phyloP scores from a whole-genome alignment of 2,329 filamentous ascomycete species.

The Rosellinia necatrix region DNA sequence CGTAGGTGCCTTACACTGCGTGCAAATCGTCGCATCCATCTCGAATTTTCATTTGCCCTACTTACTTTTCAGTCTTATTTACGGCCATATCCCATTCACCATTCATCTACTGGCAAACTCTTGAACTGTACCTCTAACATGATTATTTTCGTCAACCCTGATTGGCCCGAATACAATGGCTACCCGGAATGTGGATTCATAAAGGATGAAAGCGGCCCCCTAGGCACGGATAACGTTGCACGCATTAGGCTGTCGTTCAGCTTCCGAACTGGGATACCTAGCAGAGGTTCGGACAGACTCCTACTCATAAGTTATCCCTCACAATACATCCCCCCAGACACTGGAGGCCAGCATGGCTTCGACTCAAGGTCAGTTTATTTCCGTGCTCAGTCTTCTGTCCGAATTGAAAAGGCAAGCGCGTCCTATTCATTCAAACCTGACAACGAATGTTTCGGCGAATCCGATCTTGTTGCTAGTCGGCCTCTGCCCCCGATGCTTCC shows the following conservation, averaged over 20 bases:
- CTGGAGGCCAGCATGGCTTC: background rate
- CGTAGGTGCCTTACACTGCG: constrained; percentile 13
- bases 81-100: too few species aligned
- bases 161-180: constrained; percentile 12
- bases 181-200: constrained; percentile 28
- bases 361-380: too few species aligned
- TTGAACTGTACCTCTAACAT: background rate
- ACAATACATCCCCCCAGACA: background rate
- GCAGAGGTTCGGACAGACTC: constrained; percentile 18
- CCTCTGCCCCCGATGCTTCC: too few species aligned
- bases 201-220: constrained; percentile 32
- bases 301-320: background rate
- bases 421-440: too few species aligned
- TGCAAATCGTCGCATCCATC: background rate
- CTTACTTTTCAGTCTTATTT: background rate
- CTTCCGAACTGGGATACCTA: constrained; percentile 27
- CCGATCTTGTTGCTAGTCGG: too few species aligned
- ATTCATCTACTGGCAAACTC: background rate
- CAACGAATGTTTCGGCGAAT: too few species aligned
- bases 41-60: background rate
- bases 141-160: background rate
- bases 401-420: too few species aligned
- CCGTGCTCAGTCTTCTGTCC: too few species aligned
- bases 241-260: background rate
- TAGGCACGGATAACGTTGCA: constrained; percentile 14